A percentile compares a stretch with the other conserved stretches of the same genome.
Conservation (phyloP, 2,329 filamentous ascomycete genomes). For the Nannizzia gypsea region DNA sequence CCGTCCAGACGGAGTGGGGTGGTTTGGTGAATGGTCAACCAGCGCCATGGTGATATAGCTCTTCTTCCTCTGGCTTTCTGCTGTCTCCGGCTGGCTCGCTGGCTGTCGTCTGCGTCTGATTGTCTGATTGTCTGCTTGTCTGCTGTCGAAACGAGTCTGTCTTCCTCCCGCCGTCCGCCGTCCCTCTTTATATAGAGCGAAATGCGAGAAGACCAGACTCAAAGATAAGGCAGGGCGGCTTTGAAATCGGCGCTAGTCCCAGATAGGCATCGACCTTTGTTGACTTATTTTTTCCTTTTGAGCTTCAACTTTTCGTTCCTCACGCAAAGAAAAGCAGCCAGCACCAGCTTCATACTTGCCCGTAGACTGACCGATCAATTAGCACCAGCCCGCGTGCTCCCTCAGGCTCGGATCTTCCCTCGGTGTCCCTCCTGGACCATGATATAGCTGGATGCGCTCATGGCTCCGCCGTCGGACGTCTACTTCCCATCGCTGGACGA, state of each 20-base stretch:
- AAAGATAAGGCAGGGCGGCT: not conserved
- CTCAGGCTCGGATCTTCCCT: not conserved
- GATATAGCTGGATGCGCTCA: constrained; percentile 36
- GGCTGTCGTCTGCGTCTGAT: not conserved
- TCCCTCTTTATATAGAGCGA: not conserved
- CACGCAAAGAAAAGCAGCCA: not conserved
- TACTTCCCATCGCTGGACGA: constrained; percentile 79
- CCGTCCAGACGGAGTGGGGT: constrained; percentile 61
- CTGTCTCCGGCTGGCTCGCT: too few species aligned
- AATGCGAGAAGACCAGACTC: not conserved
- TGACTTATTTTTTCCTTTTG: constrained; percentile 15
- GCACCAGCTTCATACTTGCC: too few species aligned
- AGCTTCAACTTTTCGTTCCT: constrained; percentile 16
- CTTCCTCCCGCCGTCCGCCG: too few species aligned
- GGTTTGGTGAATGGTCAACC: constrained; percentile 69
- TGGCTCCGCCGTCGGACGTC: constrained; percentile 57
- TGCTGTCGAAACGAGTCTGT: not conserved
- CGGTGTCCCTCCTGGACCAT: constrained; percentile 16
- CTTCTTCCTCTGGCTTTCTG: not conserved
- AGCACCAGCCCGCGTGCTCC: not conserved
- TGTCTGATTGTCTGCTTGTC: not conserved
- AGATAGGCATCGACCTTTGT: constrained; percentile 27
- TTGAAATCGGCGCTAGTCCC: constrained; percentile 21
- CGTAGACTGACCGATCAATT: not conserved
- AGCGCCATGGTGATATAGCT: constrained; percentile 20